These are phyloP conservation scores for Dactylellina parvicollis DNA, from an alignment of 2,329 filamentous ascomycete genomes.

Conservation along the genomic window DNA sequence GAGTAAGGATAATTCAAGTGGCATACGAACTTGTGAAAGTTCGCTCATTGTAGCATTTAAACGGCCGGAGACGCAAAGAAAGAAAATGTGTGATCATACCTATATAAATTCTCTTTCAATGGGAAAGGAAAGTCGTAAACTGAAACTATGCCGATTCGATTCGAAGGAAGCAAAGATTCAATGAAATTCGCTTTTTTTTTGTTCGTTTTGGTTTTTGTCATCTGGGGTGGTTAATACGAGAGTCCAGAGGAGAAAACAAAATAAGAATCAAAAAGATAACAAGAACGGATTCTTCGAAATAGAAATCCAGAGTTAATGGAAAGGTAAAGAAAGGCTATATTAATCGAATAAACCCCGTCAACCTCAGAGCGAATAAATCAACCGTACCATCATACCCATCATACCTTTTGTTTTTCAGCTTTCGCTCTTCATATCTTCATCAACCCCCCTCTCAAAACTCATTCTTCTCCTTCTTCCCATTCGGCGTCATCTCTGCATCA, in stretches of 20 bases:
- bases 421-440: neutral
- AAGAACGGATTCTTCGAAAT: slow-evolving; percentile 7
- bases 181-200: neutral
- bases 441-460: neutral
- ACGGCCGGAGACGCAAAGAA: neutral
- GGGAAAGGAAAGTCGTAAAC: neutral
- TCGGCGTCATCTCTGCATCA: slow-evolving; percentile 6
- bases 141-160: neutral
- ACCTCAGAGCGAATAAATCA: neutral
- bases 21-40: neutral
- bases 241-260: neutral
- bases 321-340: too few species aligned
- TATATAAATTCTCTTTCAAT: neutral
- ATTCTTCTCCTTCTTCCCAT: slow-evolving; percentile 12
- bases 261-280: neutral
- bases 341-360: too few species aligned
- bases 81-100: slow-evolving; percentile 8
- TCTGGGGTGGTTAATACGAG: slow-evolving; percentile 23
- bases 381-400: neutral
- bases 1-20: neutral
- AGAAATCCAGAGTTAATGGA: neutral
- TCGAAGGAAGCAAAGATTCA: neutral
- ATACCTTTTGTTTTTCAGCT: slow-evolving; percentile 18
- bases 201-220: neutral
- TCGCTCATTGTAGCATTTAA: slow-evolving; percentile 3